These are phyloP conservation scores for Smallanthus sonchifolius DNA, from an alignment of 129 eudicot genomes.

Conservation along the genomic window DNA sequence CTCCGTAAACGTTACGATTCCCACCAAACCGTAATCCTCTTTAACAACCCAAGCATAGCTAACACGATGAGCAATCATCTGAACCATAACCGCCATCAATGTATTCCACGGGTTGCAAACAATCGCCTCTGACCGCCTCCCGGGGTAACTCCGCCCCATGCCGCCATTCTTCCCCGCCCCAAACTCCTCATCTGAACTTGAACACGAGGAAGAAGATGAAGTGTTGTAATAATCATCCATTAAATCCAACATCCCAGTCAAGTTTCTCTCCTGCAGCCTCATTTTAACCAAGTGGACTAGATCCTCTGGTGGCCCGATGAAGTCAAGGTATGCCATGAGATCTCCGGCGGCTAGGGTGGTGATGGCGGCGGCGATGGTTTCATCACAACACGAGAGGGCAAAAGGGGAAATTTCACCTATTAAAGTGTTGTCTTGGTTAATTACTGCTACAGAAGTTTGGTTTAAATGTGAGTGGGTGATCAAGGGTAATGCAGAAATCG, in stretches of 20 bases:
- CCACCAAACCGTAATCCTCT: conserved; percentile 62
- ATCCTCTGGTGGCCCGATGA: conserved; percentile 65
- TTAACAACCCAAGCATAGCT: conserved; percentile 75
- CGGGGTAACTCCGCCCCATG: conserved; percentile 36
- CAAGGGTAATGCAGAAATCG: conserved; percentile 35
- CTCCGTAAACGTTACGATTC: conserved; percentile 62
- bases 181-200: conserved; percentile 74
- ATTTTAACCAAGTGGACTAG: conserved; percentile 52
- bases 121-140: conserved; percentile 60
- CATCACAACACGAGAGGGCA: conserved; percentile 64
- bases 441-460: conserved; percentile 61
- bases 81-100: conserved; percentile 81
- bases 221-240: conserved; percentile 35
- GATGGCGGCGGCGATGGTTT: conserved; percentile 59
- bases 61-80: conserved; percentile 74
- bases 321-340: conserved; percentile 73
- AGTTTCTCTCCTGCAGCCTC: conserved; percentile 51
- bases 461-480: conserved; percentile 40
- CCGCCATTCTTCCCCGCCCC: conserved; percentile 38
- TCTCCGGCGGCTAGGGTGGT: conserved; percentile 72
- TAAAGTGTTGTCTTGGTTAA: conserved; percentile 54
- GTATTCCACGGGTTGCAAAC: conserved; percentile 72
- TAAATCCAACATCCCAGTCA: conserved; percentile 55
- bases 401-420: conserved; percentile 84
- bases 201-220: conserved; percentile 35